Percentiles rank a stretch among this genome's conserved stretches.
Evolutionary conservation across 768 basidiomycete species (phyloP).

Genomic region (Trametopsis cervina): DNA sequence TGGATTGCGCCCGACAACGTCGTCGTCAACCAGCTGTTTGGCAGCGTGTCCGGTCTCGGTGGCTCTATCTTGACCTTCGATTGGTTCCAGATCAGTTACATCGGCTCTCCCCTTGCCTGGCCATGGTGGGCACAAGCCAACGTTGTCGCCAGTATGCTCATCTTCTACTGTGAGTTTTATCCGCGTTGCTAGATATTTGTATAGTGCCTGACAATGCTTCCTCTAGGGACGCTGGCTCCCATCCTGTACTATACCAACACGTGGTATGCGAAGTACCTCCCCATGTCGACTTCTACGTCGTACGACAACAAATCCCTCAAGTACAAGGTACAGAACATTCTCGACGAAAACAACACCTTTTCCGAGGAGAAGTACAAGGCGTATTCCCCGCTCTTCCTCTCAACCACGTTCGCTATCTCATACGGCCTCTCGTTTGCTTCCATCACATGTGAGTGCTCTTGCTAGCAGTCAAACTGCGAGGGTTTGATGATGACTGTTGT

Average conservation of each 20-base stretch:
- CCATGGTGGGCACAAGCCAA: constrained; percentile 71
- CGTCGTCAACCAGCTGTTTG: constrained; percentile 79
- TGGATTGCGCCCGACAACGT: constrained; percentile 71
- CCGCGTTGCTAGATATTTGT: background rate
- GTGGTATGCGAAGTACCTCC: constrained; percentile 25
- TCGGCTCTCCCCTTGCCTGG: constrained; percentile 53
- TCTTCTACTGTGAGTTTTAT: constrained; percentile 30
- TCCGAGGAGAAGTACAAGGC: constrained; percentile 27
- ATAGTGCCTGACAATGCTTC: background rate
- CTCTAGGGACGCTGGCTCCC: constrained; percentile 29
- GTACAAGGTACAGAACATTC: constrained; percentile 33
- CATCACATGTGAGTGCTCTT: constrained; percentile 28
- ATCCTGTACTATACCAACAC: constrained; percentile 28
- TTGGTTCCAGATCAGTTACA: constrained; percentile 69
- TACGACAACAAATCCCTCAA: constrained; percentile 32
- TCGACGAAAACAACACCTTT: constrained; percentile 27
- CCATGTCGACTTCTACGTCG: constrained; percentile 44
- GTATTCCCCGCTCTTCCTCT: constrained; percentile 37
- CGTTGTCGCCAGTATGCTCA: constrained; percentile 37
- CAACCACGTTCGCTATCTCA: constrained; percentile 30
- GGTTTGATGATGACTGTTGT: constrained; percentile 32
- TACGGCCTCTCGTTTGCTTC: constrained; percentile 37
- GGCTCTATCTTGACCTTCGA: constrained; percentile 72
- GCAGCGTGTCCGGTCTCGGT: constrained; percentile 59
- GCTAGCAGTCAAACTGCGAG: too few species aligned